Percentiles rank a stretch among this genome's conserved stretches.
Evolutionary conservation across 2,329 filamentous ascomycete species (phyloP).

Genomic region (Trichoderma hamatum): DNA sequence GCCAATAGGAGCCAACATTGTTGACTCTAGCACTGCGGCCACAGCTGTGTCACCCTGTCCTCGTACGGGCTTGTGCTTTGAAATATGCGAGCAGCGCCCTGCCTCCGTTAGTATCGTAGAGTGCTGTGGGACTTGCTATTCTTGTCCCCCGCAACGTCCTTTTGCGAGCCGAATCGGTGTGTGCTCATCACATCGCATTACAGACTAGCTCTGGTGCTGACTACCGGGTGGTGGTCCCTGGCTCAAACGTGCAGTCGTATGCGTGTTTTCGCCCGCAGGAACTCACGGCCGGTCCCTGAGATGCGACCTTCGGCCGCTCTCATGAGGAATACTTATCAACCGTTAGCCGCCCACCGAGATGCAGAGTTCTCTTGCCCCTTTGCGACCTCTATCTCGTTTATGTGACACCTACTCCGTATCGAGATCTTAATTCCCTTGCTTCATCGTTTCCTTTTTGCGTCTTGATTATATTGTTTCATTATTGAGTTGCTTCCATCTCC

Average conservation of each 20-base stretch:
- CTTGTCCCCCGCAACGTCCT: slow-evolving; percentile 27
- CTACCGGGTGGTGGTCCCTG: slow-evolving; percentile 22
- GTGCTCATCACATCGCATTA: slow-evolving; percentile 30
- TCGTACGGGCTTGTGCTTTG: slow-evolving; percentile 19
- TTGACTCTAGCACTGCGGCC: slow-evolving; percentile 11
- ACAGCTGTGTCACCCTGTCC: slow-evolving; percentile 17
- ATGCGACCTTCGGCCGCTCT: slow-evolving; percentile 20
- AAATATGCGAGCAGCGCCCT: slow-evolving; percentile 13
- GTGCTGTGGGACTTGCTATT: slow-evolving; percentile 28
- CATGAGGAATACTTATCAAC: slow-evolving; percentile 51
- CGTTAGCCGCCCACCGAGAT: slow-evolving; percentile 48
- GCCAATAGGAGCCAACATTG: slow-evolving; percentile 26
- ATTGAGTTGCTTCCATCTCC: slow-evolving; percentile 28
- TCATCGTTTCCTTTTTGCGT: slow-evolving; percentile 33
- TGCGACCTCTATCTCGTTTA: slow-evolving; percentile 44
- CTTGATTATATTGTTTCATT: slow-evolving; percentile 33
- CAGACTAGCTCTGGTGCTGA: slow-evolving; percentile 28
- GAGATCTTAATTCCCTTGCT: slow-evolving; percentile 39
- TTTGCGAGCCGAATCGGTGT: slow-evolving; percentile 26
- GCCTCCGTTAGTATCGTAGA: background rate
- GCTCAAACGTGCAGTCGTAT: slow-evolving; percentile 24
- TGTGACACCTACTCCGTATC: slow-evolving; percentile 34
- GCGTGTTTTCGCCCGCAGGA: slow-evolving; percentile 25
- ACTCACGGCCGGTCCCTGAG: slow-evolving; percentile 16
- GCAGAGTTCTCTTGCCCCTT: slow-evolving; percentile 45